Conservation (phyloP, 1,284 basidiomycete species). For the Amanita bisporigera region DNA sequence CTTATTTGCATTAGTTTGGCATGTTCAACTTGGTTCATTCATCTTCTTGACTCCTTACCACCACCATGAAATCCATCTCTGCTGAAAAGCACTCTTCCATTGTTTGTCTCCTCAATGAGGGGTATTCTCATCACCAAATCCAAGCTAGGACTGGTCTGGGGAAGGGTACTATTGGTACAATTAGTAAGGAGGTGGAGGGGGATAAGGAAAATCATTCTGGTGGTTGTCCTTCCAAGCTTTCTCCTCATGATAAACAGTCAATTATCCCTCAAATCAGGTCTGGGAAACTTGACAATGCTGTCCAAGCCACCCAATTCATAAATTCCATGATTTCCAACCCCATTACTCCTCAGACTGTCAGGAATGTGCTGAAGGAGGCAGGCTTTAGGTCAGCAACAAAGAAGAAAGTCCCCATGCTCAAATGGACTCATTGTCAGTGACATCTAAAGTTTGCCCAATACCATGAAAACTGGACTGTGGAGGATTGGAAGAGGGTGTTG, state of each 20-base stretch:
- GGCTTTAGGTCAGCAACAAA: too few species aligned
- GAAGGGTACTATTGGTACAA: conserved; percentile 12
- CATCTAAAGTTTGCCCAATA: too few species aligned
- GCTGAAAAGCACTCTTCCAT: conserved; percentile 6
- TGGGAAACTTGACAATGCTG: too few species aligned
- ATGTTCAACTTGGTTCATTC: conserved; percentile 9
- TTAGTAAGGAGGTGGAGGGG: conserved; percentile 4
- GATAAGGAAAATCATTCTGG: conserved; percentile 11
- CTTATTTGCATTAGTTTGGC: conserved; percentile 10
- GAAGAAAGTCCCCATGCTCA: too few species aligned
- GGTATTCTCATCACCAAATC: conserved; percentile 12
- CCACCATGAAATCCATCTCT: conserved; percentile 14
- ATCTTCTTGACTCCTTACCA: background rate
- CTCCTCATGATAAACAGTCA: background rate
- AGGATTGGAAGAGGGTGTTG: too few species aligned
- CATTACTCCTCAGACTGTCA: too few species aligned
- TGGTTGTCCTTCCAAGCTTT: conserved; percentile 13
- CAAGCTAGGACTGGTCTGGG: conserved; percentile 14
- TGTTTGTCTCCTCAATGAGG: conserved; percentile 10
- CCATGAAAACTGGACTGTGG: too few species aligned
- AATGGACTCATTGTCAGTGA: too few species aligned
- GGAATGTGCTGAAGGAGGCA: too few species aligned
- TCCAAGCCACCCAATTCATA: too few species aligned
- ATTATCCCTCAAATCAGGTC: too few species aligned
- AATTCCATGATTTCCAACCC: too few species aligned